These are phyloP conservation scores for Hypoxylon sp. DNA, from an alignment of 2,329 filamentous ascomycete genomes.

Conservation along the genomic window DNA sequence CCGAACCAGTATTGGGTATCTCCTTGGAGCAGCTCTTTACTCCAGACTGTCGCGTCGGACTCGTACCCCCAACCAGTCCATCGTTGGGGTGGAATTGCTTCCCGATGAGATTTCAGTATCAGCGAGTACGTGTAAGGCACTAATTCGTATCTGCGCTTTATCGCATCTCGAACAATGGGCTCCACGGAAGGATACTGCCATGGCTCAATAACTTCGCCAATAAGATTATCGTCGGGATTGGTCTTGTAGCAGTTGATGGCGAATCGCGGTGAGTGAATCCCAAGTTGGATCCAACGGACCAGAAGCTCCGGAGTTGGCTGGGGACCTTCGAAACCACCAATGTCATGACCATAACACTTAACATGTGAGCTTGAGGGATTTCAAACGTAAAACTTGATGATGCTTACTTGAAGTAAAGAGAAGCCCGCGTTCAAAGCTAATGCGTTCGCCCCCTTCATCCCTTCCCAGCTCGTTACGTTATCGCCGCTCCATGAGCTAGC, in stretches of 20 bases:
- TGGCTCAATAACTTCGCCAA: constrained; percentile 81
- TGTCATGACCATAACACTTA: constrained; percentile 78
- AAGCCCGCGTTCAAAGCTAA: constrained; percentile 77
- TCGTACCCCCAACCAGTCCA: constrained; percentile 84
- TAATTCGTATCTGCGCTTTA: constrained; percentile 78
- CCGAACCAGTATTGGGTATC: constrained; percentile 82
- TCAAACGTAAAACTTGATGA: background rate
- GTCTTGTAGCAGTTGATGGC: constrained; percentile 87
- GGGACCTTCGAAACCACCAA: constrained; percentile 80
- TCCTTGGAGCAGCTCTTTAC: constrained; percentile 68
- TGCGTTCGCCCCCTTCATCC: constrained; percentile 79
- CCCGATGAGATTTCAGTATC: constrained; percentile 71
- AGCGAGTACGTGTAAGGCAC: constrained; percentile 79
- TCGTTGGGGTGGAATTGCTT: constrained; percentile 73
- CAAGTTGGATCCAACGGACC: constrained; percentile 79
- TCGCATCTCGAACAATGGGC: constrained; percentile 71
- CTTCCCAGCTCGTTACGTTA: constrained; percentile 79
- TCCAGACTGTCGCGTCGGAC: constrained; percentile 75
- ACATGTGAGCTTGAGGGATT: constrained; percentile 22
- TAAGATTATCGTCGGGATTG: constrained; percentile 70
- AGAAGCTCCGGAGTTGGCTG: constrained; percentile 79
- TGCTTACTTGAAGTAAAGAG: constrained; percentile 70
- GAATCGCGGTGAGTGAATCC: constrained; percentile 77
- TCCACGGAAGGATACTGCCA: constrained; percentile 82
- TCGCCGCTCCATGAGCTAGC: constrained; percentile 82